These are phyloP conservation scores for Rhizophora apiculata DNA, from an alignment of 345 rosid species.

Conservation along the genomic window DNA sequence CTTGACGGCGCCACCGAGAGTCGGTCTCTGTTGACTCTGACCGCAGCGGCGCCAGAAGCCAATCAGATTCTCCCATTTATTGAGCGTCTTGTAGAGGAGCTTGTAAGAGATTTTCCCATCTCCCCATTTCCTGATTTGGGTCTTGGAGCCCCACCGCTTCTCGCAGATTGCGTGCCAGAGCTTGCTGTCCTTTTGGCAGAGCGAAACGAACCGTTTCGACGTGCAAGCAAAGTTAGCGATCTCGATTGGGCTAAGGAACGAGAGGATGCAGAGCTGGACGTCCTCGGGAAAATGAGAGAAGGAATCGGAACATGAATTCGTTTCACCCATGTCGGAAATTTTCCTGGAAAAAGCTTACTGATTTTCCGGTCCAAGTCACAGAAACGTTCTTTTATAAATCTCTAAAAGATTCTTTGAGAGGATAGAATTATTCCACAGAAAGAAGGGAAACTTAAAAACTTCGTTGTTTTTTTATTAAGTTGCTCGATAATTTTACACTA, in stretches of 20 bases:
- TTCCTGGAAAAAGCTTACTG: not conserved
- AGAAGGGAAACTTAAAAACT: not conserved
- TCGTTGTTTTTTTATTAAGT: not conserved
- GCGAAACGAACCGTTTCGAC: constrained; percentile 58
- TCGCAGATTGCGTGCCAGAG: constrained; percentile 79
- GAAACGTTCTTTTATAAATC: too few relatives aligned
- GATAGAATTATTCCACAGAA: constrained; percentile 19
- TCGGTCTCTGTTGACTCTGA: constrained; percentile 24
- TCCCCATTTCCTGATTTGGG: constrained; percentile 76
- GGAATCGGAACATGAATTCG: constrained; percentile 19
- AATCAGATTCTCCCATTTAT: constrained; percentile 59
- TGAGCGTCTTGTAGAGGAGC: constrained; percentile 62
- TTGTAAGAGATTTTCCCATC: constrained; percentile 52
- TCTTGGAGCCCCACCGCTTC: constrained; percentile 69
- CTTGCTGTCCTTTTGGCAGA: constrained; percentile 53
- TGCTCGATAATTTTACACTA: too few relatives aligned
- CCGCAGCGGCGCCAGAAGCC: constrained; percentile 96
- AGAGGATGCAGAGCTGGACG: constrained; percentile 70
- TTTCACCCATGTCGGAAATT: constrained; percentile 4
- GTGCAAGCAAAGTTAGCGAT: constrained; percentile 75
- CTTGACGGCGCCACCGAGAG: constrained; percentile 17
- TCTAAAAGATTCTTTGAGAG: constrained; percentile 28
- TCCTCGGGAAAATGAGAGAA: constrained; percentile 79
- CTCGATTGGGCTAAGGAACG: constrained; percentile 65
- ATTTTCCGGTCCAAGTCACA: constrained; percentile 4